Conservation (phyloP, 257 asterid species). For the Capsicum chinense region DNA sequence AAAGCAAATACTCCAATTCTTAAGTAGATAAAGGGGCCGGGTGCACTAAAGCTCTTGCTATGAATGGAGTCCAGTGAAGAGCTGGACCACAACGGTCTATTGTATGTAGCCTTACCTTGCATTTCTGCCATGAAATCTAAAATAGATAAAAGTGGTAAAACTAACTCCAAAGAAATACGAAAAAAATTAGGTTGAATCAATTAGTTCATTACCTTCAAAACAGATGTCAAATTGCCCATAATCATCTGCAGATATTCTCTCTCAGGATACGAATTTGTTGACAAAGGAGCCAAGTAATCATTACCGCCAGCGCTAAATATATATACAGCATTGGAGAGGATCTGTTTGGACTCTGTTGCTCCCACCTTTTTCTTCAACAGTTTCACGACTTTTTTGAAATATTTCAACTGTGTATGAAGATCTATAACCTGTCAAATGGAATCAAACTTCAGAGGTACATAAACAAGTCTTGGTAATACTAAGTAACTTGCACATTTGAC, state of each 20-base stretch:
- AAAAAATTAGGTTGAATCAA: not conserved
- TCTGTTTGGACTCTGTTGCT: not conserved
- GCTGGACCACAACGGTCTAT: too few species aligned
- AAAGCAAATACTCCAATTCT: not conserved
- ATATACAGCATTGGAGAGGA: slow-evolving; percentile 26
- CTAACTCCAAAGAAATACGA: not conserved
- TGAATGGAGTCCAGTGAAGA: too few species aligned
- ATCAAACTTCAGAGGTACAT: not conserved
- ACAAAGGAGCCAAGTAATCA: slow-evolving; percentile 31
- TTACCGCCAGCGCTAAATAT: slow-evolving; percentile 25
- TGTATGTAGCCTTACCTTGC: too few species aligned
- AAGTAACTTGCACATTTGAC: slow-evolving; percentile 11
- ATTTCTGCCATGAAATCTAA: too few species aligned
- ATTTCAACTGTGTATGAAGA: slow-evolving; percentile 22
- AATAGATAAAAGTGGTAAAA: slow-evolving; percentile 3
- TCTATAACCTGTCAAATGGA: slow-evolving; percentile 24
- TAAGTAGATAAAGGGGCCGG: too few species aligned
- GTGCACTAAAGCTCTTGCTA: too few species aligned
- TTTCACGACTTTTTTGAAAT: not conserved
- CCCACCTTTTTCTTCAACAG: slow-evolving; percentile 20
- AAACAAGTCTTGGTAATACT: not conserved
- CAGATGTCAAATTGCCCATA: slow-evolving; percentile 39
- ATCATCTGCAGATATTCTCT: slow-evolving; percentile 31
- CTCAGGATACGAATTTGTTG: slow-evolving; percentile 23
- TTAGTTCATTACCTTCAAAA: slow-evolving; percentile 34